These are phyloP conservation scores for Eucalyptus caleyi DNA, from an alignment of 345 rosid genomes.

Conservation along the genomic window DNA sequence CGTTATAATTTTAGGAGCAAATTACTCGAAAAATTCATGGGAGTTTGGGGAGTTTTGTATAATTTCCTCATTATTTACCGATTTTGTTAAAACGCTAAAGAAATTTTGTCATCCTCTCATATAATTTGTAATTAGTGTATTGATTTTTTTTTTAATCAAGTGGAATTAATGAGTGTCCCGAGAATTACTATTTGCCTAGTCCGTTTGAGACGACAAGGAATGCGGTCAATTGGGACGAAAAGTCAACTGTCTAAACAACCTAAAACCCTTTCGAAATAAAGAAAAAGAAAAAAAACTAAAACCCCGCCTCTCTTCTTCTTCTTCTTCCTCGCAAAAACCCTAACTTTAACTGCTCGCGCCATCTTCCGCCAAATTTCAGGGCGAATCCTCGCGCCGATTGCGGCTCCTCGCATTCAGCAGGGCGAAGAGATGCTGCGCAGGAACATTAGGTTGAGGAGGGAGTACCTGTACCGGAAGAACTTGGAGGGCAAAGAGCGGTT, in stretches of 20 bases:
- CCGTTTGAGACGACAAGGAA: neutral
- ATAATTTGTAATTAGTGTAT: neutral
- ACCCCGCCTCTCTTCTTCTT: neutral
- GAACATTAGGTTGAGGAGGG: conserved; percentile 62
- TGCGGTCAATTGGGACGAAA: neutral
- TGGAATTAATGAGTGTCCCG: neutral
- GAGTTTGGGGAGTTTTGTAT: neutral
- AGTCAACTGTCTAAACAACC: neutral
- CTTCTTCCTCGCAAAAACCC: neutral
- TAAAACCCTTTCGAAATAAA: neutral
- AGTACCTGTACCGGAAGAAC: conserved; percentile 81
- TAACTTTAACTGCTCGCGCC: neutral
- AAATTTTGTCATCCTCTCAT: neutral
- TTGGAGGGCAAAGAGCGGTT: conserved; percentile 84
- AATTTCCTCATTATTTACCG: neutral
- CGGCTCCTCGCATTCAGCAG: neutral
- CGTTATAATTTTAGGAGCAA: neutral
- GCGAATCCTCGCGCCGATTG: neutral
- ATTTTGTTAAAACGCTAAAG: neutral
- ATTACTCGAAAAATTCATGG: neutral
- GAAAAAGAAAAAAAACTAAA: neutral
- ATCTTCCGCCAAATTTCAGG: neutral
- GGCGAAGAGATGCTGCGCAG: conserved; percentile 45
- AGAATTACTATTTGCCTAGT: neutral
- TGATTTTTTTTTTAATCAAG: neutral